Evolutionary conservation across 2,329 filamentous ascomycete genomes (phyloP).

Genomic region (Paraphaeosphaeria sporulosa): DNA sequence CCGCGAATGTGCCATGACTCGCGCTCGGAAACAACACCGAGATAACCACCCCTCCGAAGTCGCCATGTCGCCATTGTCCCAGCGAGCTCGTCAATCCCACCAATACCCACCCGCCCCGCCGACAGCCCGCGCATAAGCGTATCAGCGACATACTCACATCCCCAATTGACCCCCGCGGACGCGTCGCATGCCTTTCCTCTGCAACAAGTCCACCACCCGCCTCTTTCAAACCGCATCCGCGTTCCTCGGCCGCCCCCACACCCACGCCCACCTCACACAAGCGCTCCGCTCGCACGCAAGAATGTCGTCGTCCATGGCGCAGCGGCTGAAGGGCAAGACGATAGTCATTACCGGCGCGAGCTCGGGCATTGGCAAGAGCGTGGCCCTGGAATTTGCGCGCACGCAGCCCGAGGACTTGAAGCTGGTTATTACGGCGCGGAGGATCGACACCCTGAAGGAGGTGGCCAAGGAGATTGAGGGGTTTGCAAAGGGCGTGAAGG

Average conservation of each 20-base stretch:
- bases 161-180: constrained; percentile 15
- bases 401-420: constrained; percentile 81
- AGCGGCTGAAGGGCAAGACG: constrained; percentile 92
- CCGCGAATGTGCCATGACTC: constrained; percentile 15
- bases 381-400: constrained; percentile 90
- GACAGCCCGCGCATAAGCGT: neutral
- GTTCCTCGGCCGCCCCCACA: constrained; percentile 19
- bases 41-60: constrained; percentile 8
- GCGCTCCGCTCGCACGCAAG: constrained; percentile 45
- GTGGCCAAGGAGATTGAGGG: constrained; percentile 77
- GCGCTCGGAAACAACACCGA: constrained; percentile 10
- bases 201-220: constrained; percentile 23
- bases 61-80: constrained; percentile 5
- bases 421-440: constrained; percentile 87
- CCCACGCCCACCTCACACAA: constrained; percentile 20
- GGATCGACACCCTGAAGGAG: constrained; percentile 78
- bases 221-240: constrained; percentile 22
- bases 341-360: constrained; percentile 91
- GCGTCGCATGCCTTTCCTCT: constrained; percentile 32
- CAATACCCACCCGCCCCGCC: neutral
- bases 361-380: constrained; percentile 85
- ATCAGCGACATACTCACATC: neutral
- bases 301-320: constrained; percentile 72
- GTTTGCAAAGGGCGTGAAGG: constrained; percentile 77
- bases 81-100: constrained; percentile 1